Base-by-base conservation (phyloP, 2,329 filamentous ascomycete species). In the Botrytis cinerea region DNA sequence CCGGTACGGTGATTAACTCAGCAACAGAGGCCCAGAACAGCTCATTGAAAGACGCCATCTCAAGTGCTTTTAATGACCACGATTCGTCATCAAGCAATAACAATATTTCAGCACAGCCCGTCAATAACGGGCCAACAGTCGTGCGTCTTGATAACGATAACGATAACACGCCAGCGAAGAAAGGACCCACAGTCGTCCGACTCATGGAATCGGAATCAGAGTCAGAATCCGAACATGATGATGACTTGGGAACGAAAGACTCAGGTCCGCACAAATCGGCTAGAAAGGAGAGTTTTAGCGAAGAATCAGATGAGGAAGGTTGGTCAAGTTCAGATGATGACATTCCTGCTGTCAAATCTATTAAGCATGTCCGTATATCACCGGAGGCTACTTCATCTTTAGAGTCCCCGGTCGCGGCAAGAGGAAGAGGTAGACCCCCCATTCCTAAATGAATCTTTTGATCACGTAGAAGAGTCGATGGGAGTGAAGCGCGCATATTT, bases 141-240 rank as follows among this genome's bases (percentile, higher is more conserved):
- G 78, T 80, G 22, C 74, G 78, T 51, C 64, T 80, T 22, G 46
- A 72, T 51, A 32, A 66, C 14, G 28, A 48, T 9, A 7, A 40
- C 25, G 22, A 35, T 16, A 45, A 51, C 9, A 20, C n/a, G 25
- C 70, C 57, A 54, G 69, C 48, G 8, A 76, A 75, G 45, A 77
- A 77, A 64, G 75, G 76, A 2, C 78, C 78, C 10, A 80, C 78
- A 2, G 70, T 80, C 59, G 78, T 80, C 25, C 74, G 79, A 51
- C 70, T 80, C n/a, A 59, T 74, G 59, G 77, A 78, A 72, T 70
- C 76, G 38, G 71, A 66, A 45, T n/a, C 43, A 22, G 72, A 71
- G 70, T 46, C 20, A n/a, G 71, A 59, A 46, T 72, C 46, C 43
- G 71, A 70, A 73, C 62, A 43, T n/a, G 66, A 68, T 46, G 63